phyloP scores from a whole-genome alignment of 208 protist genomes.

The Jaenimonas drosophilae region DNA sequence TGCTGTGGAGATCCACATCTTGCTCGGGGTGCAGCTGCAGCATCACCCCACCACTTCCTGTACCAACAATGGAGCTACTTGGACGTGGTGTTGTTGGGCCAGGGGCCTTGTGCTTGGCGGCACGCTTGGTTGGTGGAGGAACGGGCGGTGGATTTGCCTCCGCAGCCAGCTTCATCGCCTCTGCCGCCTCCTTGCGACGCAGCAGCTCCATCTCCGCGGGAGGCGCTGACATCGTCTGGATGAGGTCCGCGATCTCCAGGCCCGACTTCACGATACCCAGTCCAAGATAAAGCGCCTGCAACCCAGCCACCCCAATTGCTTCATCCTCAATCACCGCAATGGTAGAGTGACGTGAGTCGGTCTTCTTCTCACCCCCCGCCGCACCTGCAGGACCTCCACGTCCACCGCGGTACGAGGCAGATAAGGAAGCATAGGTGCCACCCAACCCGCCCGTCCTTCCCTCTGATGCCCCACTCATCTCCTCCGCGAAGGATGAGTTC shows the following conservation, averaged over 20 bases:
- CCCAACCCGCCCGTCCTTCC: too few relatives aligned
- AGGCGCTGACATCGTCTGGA: slow-evolving; percentile 18
- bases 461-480: too few relatives aligned
- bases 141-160: too few relatives aligned
- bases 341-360: not conserved
- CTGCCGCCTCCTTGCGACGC: slow-evolving; percentile 3
- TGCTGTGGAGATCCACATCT: too few relatives aligned
- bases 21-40: too few relatives aligned
- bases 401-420: too few relatives aligned
- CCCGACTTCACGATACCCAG: slow-evolving; percentile 24
- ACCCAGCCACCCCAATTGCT: slow-evolving; percentile 16
- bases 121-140: too few relatives aligned
- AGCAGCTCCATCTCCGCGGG: slow-evolving; percentile 13
- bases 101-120: not conserved
- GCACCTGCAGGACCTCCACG: not conserved
- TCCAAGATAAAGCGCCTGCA: slow-evolving; percentile 38
- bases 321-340: not conserved
- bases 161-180: slow-evolving; percentile 1
- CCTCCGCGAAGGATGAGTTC: not conserved
- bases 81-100: not conserved
- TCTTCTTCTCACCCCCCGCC: not conserved
- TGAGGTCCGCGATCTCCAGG: slow-evolving; percentile 40
- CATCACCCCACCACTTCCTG: too few relatives aligned
- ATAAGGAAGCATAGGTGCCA: too few relatives aligned
- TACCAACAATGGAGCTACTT: too few relatives aligned